Evolutionary conservation across 1,284 basidiomycete genomes (phyloP).

Genomic region (Pholiota adiposa): DNA sequence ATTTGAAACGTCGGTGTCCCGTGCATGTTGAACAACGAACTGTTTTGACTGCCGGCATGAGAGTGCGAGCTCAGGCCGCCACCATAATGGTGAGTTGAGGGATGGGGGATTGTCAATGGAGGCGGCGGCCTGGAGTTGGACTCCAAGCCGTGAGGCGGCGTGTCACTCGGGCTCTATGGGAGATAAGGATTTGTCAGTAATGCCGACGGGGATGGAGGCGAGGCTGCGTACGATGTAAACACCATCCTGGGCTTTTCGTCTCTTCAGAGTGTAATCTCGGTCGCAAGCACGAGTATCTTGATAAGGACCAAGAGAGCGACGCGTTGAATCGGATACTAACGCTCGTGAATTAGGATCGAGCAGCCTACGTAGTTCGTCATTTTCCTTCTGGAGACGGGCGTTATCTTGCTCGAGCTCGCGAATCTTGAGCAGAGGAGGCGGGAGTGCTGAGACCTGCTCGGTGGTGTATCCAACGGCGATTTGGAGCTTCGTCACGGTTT

Average conservation of each 20-base stretch:
- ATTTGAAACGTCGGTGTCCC: constrained; percentile 55
- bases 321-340: constrained; percentile 40
- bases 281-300: constrained; percentile 53
- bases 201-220: not conserved
- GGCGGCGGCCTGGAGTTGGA: constrained; percentile 57
- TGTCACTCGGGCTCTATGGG: constrained; percentile 41
- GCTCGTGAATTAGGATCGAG: constrained; percentile 44
- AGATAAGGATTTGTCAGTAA: not conserved
- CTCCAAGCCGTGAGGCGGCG: constrained; percentile 42
- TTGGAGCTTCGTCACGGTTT: constrained; percentile 81
- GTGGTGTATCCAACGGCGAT: constrained; percentile 68
- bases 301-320: constrained; percentile 46
- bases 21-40: constrained; percentile 54
- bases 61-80: constrained; percentile 25
- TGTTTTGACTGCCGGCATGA: constrained; percentile 34
- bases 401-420: constrained; percentile 81
- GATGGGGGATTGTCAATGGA: constrained; percentile 63
- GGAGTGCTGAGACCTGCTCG: constrained; percentile 70
- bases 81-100: constrained; percentile 42
- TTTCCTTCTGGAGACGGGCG: constrained; percentile 65
- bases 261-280: constrained; percentile 59
- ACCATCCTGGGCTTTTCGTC: constrained; percentile 60
- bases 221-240: constrained; percentile 47
- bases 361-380: constrained; percentile 67
- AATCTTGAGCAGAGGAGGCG: constrained; percentile 70